Conservation (phyloP, 2,329 filamentous ascomycete genomes). For the Ceratocystis lukuohia region DNA sequence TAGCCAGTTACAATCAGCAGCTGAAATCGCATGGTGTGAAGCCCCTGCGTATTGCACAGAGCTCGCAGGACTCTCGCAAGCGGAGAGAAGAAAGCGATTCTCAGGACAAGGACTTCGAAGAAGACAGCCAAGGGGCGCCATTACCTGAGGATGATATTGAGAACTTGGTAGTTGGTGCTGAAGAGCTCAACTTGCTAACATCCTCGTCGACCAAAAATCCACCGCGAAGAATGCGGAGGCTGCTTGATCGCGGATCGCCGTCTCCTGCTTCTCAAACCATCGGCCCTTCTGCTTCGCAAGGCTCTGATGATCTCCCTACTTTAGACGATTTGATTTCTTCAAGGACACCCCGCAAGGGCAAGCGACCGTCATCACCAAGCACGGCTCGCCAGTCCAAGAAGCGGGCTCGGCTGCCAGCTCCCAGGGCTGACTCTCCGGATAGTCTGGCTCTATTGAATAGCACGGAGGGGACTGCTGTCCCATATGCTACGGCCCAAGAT, state of each 20-base stretch:
- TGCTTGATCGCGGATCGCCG: background rate
- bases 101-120: conserved; percentile 38
- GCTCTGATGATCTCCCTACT: conserved; percentile 17
- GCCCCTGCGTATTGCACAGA: conserved; percentile 34
- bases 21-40: conserved; percentile 43
- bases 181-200: conserved; percentile 16
- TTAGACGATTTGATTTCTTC: conserved; percentile 8
- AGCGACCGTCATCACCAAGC: conserved; percentile 16
- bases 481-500: background rate
- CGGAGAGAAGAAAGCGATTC: conserved; percentile 31
- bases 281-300: conserved; percentile 11
- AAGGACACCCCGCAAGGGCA: background rate
- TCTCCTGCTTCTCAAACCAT: background rate
- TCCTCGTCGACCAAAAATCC: conserved; percentile 11
- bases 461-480: background rate
- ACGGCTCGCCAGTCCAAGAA: conserved; percentile 7
- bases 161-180: conserved; percentile 19
- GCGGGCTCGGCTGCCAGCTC: conserved; percentile 3
- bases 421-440: conserved; percentile 5
- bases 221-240: background rate
- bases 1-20: conserved; percentile 38
- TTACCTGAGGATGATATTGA: conserved; percentile 28
- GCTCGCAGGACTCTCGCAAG: conserved; percentile 24
- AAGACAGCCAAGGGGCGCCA: conserved; percentile 35
- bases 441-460: conserved; percentile 5